Evolutionary conservation across 2,329 filamentous ascomycete genomes (phyloP).

Genomic region (Scedosporium dehoogii): DNA sequence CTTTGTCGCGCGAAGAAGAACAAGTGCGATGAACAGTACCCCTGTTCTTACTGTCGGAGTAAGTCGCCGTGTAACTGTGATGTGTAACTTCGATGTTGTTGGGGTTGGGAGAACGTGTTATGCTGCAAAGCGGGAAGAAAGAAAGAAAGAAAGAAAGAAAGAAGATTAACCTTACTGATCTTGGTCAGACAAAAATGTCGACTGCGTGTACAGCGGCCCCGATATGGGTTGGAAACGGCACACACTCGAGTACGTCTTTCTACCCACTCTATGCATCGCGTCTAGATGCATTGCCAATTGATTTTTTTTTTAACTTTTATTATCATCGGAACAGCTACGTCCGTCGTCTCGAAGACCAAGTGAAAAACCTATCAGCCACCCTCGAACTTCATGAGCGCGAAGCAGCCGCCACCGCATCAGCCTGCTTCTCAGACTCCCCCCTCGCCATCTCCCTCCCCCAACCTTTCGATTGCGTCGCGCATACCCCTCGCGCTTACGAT

Average conservation of each 20-base stretch:
- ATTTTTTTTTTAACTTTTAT: slow-evolving; percentile 5
- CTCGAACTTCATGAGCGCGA: neutral
- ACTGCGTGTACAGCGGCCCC: slow-evolving; percentile 19
- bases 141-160: neutral
- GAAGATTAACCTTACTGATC: neutral
- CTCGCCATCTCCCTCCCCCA: slow-evolving; percentile 1
- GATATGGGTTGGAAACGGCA: slow-evolving; percentile 12
- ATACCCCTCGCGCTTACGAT: neutral
- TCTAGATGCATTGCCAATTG: neutral
- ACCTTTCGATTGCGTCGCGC: neutral
- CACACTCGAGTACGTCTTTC: slow-evolving; percentile 14
- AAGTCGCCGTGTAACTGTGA: neutral
- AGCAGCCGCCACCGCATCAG: neutral
- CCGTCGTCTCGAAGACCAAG: slow-evolving; percentile 13
- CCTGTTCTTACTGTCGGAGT: slow-evolving; percentile 16
- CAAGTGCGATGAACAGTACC: slow-evolving; percentile 34
- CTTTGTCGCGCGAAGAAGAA: slow-evolving; percentile 36
- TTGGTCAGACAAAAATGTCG: slow-evolving; percentile 10
- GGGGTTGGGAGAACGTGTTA: neutral
- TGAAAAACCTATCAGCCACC: slow-evolving; percentile 12
- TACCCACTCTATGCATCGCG: neutral
- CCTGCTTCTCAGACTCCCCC: neutral
- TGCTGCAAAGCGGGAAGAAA: neutral
- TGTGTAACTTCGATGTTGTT: too few species aligned
- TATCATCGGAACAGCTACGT: slow-evolving; percentile 17